phyloP scores from a whole-genome alignment of 306 rosid species.

The Pterocarpus santalinus region DNA sequence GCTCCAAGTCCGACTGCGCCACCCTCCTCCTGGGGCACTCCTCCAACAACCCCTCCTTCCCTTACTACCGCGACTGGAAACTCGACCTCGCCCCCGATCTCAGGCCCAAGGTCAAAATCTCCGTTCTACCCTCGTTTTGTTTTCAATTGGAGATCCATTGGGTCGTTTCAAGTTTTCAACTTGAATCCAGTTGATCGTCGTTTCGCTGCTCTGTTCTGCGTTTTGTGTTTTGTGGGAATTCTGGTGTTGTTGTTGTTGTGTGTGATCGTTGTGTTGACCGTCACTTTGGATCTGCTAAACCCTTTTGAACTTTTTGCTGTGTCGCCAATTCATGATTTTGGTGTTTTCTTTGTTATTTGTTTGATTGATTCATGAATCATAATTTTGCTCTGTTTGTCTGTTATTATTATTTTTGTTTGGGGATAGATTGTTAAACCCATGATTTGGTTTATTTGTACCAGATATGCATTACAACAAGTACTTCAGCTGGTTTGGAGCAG shows the following conservation, averaged over 20 bases:
- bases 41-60: conserved; percentile 62
- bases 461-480: conserved; percentile 83
- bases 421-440: conserved; percentile 11
- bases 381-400: neutral
- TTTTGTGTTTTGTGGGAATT: neutral
- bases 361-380: neutral
- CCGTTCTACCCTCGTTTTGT: too few species aligned
- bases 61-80: conserved; percentile 77
- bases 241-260: neutral
- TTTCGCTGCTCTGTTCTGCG: neutral
- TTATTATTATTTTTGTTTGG: neutral
- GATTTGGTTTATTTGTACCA: conserved; percentile 37
- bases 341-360: neutral
- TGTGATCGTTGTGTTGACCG: neutral
- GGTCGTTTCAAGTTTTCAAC: too few species aligned
- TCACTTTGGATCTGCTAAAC: conserved; percentile 14
- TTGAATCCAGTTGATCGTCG: neutral
- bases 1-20: conserved; percentile 61
- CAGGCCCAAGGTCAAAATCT: conserved; percentile 69
- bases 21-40: conserved; percentile 57
- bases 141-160: neutral
- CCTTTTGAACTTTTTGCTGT: conserved; percentile 10
- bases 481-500: conserved; percentile 92
- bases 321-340: neutral
- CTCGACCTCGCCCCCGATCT: conserved; percentile 69